Conservation (phyloP, 1,139 yeast genomes). For the Insectozyma bohioensis region DNA sequence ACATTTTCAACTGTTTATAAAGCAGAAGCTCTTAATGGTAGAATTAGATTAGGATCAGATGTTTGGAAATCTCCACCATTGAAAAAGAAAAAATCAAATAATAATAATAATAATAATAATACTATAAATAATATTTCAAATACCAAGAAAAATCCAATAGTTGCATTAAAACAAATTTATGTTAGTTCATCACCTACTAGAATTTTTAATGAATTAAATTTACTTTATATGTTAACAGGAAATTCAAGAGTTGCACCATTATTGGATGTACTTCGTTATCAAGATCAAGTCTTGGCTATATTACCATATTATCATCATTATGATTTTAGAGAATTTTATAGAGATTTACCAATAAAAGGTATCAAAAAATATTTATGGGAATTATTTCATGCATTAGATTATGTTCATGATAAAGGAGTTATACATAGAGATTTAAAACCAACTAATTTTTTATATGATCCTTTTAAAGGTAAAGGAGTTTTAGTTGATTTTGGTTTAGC, state of each 20-base stretch:
- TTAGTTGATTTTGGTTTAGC: conserved; percentile 93
- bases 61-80: conserved; percentile 50
- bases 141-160: conserved; percentile 51
- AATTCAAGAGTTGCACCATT: conserved; percentile 82
- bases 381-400: conserved; percentile 70
- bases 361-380: conserved; percentile 80
- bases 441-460: conserved; percentile 81
- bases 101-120: conserved; percentile 6
- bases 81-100: conserved; percentile 18
- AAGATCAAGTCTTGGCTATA: conserved; percentile 91
- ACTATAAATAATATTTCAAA: conserved; percentile 7
- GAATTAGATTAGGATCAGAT: conserved; percentile 37
- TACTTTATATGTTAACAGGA: conserved; percentile 67
- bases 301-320: conserved; percentile 90
- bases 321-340: conserved; percentile 84
- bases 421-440: conserved; percentile 92
- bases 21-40: conserved; percentile 67
- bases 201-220: conserved; percentile 80
- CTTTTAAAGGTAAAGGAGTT: conserved; percentile 74
- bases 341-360: conserved; percentile 77
- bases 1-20: conserved; percentile 90
- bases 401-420: conserved; percentile 72
- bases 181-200: conserved; percentile 94
- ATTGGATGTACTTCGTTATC: conserved; percentile 79
- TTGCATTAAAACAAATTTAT: conserved; percentile 89